Conservation (phyloP, 331 rosid genomes). For the Stylosanthes scabra region DNA sequence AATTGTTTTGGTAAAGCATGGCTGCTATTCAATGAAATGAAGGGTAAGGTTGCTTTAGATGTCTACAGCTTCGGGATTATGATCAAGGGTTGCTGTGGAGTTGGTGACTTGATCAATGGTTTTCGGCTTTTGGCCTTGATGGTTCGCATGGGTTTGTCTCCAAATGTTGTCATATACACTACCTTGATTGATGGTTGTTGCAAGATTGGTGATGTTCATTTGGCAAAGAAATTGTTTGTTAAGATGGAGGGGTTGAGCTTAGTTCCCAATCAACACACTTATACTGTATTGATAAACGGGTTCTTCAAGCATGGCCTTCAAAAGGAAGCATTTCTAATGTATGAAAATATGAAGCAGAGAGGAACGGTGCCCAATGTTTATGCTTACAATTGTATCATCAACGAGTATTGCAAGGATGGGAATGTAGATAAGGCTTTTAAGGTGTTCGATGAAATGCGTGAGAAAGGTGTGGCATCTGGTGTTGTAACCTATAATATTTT, state of each 20-base stretch:
- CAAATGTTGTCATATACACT: slow-evolving; percentile 74
- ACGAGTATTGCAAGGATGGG: slow-evolving; percentile 64
- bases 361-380: slow-evolving; percentile 60
- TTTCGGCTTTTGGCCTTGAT: slow-evolving; percentile 61
- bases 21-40: slow-evolving; percentile 55
- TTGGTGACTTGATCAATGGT: slow-evolving; percentile 62
- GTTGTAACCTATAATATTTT: slow-evolving; percentile 67
- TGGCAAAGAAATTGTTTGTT: slow-evolving; percentile 65
- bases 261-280: slow-evolving; percentile 72
- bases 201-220: slow-evolving; percentile 65
- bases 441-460: slow-evolving; percentile 74
- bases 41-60: slow-evolving; percentile 52
- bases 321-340: slow-evolving; percentile 76
- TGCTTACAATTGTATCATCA: slow-evolving; percentile 65
- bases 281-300: slow-evolving; percentile 71
- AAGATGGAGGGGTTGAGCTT: slow-evolving; percentile 63
- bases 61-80: slow-evolving; percentile 77
- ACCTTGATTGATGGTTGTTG: slow-evolving; percentile 82
- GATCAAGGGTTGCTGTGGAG: slow-evolving; percentile 74
- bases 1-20: slow-evolving; percentile 55
- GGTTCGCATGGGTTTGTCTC: slow-evolving; percentile 54
- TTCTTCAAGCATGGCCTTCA: slow-evolving; percentile 74
- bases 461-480: slow-evolving; percentile 59
- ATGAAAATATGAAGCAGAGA: slow-evolving; percentile 60
- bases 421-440: slow-evolving; percentile 54